Conservation (phyloP, 1,139 yeast species). For the Nakaseomyces uthaithaninus region DNA sequence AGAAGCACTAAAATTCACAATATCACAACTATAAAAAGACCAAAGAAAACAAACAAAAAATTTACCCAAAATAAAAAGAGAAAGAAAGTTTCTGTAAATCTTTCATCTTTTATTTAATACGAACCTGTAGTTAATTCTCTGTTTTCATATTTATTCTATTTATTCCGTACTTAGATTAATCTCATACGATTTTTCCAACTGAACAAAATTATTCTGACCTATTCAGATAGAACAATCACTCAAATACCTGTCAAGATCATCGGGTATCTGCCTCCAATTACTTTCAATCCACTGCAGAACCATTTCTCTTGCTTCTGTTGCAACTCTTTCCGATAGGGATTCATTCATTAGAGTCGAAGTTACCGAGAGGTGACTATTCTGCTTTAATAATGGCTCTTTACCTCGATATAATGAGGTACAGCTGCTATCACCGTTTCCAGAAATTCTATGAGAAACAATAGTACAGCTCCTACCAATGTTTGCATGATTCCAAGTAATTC, state of each 20-base stretch:
- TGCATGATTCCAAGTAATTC: constrained; percentile 17
- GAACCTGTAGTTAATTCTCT: constrained; percentile 5
- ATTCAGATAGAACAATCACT: background rate
- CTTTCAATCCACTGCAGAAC: constrained; percentile 29
- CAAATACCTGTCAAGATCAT: constrained; percentile 33
- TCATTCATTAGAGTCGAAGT: constrained; percentile 3
- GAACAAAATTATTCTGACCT: too few species aligned
- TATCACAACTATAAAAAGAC: background rate
- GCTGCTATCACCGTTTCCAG: background rate
- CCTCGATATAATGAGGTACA: background rate
- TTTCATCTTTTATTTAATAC: background rate
- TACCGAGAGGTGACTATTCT: constrained; percentile 1
- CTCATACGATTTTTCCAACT: background rate
- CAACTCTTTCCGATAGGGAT: background rate
- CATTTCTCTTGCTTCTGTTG: constrained; percentile 22
- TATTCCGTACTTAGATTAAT: constrained; percentile 3
- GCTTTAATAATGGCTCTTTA: background rate
- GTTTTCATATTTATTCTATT: constrained; percentile 4
- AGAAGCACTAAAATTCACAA: background rate
- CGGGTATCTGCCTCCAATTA: constrained; percentile 38
- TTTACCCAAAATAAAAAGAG: background rate
- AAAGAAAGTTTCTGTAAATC: background rate
- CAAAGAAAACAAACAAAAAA: background rate
- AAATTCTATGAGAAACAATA: background rate
- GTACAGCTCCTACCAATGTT: background rate